Base-by-base conservation (phyloP, 2,329 filamentous ascomycete genomes). In the Fusarium ambrosium region DNA sequence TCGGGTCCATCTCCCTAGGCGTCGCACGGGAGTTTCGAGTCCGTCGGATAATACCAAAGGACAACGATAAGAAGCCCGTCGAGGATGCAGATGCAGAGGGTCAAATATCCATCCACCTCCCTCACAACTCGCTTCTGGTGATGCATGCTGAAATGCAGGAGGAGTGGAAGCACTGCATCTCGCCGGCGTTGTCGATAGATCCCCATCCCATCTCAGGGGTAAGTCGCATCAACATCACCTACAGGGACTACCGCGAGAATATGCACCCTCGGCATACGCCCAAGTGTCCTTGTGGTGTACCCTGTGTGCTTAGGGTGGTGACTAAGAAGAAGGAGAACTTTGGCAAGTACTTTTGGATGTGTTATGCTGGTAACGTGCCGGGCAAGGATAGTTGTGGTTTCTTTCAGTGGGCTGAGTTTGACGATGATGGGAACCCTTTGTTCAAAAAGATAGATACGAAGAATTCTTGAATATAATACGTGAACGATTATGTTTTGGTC, bases 141-240 rank as follows among this genome's bases (percentile, higher is more conserved):
- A 98, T 99, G 97, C 95, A 98, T 79, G 95, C 96, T 1, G 95
- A 97, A 80, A 98, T 98, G 94, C 96, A 98, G 80, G 96, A 98
- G 80, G 92, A 94, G 80, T 98, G 95, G 95, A 98, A 98, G 82
- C 97, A 99, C 82, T 90, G 90, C 75, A 93, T 99, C 51, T 87
- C 91, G 0, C 93, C 95, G 0, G 92, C 93, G 0, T 87, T 88
- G 59, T 90, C 92, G 5, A 93, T 98, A 68, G 93, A 95, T 71
- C 94, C 95, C 1, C 97, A 99, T 81, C 94, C 95, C 0, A 81
- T 98, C 1, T 89, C 95, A 0, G 93, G 92, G 1, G 95, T 92
- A 77, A 92, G 91, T 73, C 89, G 97, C 45, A 95, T 99, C 77
- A 98, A 98, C 80, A 90, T 99, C 80, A 99, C 97, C 0, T 99